Percentiles rank a stretch among this genome's conserved stretches.
These are phyloP conservation scores for Paraconiothyrium brasiliense DNA, from an alignment of 2,329 filamentous ascomycete species.

Conservation along the genomic window DNA sequence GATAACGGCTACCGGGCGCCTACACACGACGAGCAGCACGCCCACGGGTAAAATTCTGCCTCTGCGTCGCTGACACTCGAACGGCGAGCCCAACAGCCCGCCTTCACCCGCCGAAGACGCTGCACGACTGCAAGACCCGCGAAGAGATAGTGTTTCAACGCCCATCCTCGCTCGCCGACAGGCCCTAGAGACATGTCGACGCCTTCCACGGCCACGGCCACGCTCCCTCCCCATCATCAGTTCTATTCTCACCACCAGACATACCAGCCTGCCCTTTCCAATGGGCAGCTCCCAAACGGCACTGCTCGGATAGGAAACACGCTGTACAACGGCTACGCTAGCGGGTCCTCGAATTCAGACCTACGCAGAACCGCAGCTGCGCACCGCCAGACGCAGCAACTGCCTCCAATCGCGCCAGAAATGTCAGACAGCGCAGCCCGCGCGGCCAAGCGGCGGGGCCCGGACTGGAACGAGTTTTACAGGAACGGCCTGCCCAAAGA, in stretches of 20 bases:
- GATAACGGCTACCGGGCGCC: slow-evolving; percentile 36
- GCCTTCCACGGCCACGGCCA: slow-evolving; percentile 55
- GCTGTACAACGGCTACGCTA: slow-evolving; percentile 52
- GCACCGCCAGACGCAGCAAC: slow-evolving; percentile 44
- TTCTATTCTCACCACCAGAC: slow-evolving; percentile 53
- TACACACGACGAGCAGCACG: slow-evolving; percentile 27
- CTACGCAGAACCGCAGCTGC: slow-evolving; percentile 48
- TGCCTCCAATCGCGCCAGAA: slow-evolving; percentile 41
- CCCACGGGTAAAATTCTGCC: slow-evolving; percentile 25
- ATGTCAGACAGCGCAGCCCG: slow-evolving; percentile 33
- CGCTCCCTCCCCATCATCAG: slow-evolving; percentile 52
- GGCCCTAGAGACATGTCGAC: slow-evolving; percentile 51
- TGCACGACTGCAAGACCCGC: slow-evolving; percentile 27
- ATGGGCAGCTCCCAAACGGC: slow-evolving; percentile 47
- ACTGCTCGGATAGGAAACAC: slow-evolving; percentile 46
- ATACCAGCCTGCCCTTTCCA: slow-evolving; percentile 46
- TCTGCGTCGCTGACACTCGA: slow-evolving; percentile 21
- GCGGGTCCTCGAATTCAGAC: slow-evolving; percentile 47
- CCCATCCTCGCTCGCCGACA: slow-evolving; percentile 35
- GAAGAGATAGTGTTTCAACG: slow-evolving; percentile 41
- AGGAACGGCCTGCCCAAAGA: slow-evolving; percentile 58
- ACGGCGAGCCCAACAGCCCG: slow-evolving; percentile 21
- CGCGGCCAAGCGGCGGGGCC: slow-evolving; percentile 36
- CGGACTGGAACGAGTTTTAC: slow-evolving; percentile 55
- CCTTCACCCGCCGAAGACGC: slow-evolving; percentile 26